A percentile compares a stretch with the other conserved stretches of the same genome.
Conservation (phyloP, 73 alveolate genomes). For the Paramecium octaurelia region DNA sequence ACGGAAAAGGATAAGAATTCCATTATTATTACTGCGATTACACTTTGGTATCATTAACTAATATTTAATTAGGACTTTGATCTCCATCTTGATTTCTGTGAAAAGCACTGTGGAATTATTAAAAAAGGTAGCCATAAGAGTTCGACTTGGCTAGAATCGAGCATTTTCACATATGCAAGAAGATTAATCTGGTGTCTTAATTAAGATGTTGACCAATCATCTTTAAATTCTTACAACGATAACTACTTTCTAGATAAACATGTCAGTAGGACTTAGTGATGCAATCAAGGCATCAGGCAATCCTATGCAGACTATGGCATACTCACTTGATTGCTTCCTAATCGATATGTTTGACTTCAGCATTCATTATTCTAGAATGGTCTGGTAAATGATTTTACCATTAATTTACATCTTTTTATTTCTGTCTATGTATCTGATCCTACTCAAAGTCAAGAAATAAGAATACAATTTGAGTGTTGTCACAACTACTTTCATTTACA, state of each 20-base stretch:
- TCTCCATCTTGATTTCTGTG: neutral
- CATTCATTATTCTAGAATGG: neutral
- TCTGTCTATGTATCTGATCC: neutral
- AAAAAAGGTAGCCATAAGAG: neutral
- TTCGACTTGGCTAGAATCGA: neutral
- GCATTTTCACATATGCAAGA: neutral
- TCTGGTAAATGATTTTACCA: neutral
- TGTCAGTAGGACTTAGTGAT: neutral
- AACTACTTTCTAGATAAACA: neutral
- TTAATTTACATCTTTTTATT: neutral
- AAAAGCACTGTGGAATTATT: neutral
- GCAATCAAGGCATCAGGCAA: neutral
- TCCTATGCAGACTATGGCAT: neutral
- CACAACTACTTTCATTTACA: neutral
- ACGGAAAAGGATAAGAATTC: neutral
- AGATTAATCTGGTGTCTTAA: constrained; percentile 18
- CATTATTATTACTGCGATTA: neutral
- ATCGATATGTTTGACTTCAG: neutral
- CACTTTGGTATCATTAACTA: neutral
- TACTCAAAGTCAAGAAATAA: neutral
- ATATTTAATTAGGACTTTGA: neutral
- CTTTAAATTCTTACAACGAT: neutral
- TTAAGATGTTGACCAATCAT: neutral
- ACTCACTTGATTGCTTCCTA: neutral
- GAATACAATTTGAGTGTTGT: neutral